Evolutionary conservation across 257 asterid species (phyloP).

Genomic region (Ajuga chamaepitys): DNA sequence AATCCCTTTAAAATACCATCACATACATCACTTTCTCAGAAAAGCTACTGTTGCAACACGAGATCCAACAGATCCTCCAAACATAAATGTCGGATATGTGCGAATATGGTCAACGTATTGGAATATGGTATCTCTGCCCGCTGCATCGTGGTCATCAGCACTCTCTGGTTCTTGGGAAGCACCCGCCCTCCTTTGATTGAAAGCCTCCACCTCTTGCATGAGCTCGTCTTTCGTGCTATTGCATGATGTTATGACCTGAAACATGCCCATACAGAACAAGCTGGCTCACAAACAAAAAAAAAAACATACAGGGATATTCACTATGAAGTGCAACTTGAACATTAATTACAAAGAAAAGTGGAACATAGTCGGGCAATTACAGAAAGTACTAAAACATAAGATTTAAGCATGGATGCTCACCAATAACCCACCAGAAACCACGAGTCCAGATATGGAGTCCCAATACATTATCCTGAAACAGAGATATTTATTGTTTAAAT

Average conservation of each 20-base stretch:
- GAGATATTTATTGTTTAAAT: not conserved
- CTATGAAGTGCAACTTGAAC: not conserved
- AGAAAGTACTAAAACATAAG: no score
- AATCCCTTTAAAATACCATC: not conserved
- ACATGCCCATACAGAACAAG: not conserved
- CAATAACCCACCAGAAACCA: constrained; percentile 86
- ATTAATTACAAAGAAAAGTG: not conserved
- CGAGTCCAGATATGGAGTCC: constrained; percentile 76
- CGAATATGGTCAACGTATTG: constrained; percentile 74
- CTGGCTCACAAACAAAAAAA: not conserved
- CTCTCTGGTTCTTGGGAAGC: constrained; percentile 38
- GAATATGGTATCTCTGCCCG: constrained; percentile 38
- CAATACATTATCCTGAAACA: constrained; percentile 81
- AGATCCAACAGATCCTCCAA: constrained; percentile 90
- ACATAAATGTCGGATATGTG: constrained; percentile 77
- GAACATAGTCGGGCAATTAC: not conserved
- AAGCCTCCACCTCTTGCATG: constrained; percentile 74
- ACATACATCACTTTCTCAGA: constrained; percentile 49
- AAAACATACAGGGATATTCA: not conserved
- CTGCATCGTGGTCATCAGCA: constrained; percentile 26
- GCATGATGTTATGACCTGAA: constrained; percentile 87
- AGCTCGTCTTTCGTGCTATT: constrained; percentile 90
- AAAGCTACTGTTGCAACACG: constrained; percentile 97
- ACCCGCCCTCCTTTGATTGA: constrained; percentile 56
- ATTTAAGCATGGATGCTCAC: constrained; percentile 39